Conservation (phyloP, 2,329 filamentous ascomycete species). For the Colletotrichum trifolii region DNA sequence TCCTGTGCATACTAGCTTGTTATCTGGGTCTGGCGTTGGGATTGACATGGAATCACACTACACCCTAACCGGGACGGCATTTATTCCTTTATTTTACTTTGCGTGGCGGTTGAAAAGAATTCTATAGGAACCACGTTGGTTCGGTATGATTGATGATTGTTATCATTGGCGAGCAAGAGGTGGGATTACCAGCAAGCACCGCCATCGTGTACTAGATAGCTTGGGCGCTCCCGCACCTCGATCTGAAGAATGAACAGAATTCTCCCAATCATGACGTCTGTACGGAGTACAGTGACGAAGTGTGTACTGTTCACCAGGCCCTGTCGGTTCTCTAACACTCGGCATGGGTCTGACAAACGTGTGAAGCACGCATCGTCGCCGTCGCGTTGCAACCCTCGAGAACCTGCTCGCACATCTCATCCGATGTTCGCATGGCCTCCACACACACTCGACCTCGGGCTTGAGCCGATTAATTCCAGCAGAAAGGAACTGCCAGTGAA, state of each 20-base stretch:
- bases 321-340: neutral
- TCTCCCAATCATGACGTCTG: neutral
- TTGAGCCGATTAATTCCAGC: neutral
- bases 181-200: constrained; percentile 9
- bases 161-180: constrained; percentile 27
- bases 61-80: constrained; percentile 33
- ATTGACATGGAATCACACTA: constrained; percentile 23
- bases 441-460: neutral
- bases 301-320: neutral
- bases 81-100: constrained; percentile 16
- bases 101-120: constrained; percentile 31
- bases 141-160: constrained; percentile 35
- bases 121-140: constrained; percentile 30
- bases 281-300: neutral
- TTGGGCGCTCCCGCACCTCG: constrained; percentile 30
- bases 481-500: constrained; percentile 5
- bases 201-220: constrained; percentile 32
- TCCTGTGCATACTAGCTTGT: constrained; percentile 37
- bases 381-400: neutral
- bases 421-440: constrained; percentile 12
- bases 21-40: constrained; percentile 34
- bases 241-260: constrained; percentile 29
- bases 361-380: constrained; percentile 33
- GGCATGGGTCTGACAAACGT: constrained; percentile 1
- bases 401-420: constrained; percentile 6